Base-by-base conservation (phyloP, 192 early-diverging fungal species). In the Entomortierella lignicola region DNA sequence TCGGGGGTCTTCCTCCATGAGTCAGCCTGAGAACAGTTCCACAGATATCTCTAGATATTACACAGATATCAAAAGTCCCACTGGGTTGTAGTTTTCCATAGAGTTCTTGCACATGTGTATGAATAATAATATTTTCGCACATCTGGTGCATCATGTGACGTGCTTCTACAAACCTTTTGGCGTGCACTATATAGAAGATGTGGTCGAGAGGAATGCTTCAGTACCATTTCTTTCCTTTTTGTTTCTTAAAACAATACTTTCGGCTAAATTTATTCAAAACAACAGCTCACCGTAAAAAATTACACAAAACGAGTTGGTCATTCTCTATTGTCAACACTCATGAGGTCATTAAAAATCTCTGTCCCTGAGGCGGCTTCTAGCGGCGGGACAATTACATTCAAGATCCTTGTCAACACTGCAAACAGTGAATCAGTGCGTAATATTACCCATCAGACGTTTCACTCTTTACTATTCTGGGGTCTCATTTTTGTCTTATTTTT, bases 321-420 rank as follows among this genome's bases (percentile, higher is more conserved):
- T 37, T 10, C 4, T 21, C 27, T 21, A 37, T 8, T 34, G 20
- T 44, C n/a, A 25, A 41, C 5, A 47, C 25, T 37, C 25, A 79
- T 70, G 67, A 69, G 58, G 48, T 29, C 61, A 20, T 47, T 79
- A 20, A 51, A 53, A 53, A 51, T 87, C 3, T 63, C 81, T 29
- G 82, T 87, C 32, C 86, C 86, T 0, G 86, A 87, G 42, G 86
- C 86, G 32, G 86, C 86, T 25, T 83, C 86, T 34, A 75, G 84
- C 42, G 77, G 81, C 25, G 86, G 83, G 26, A 84, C 86, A 23
- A 87, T 87, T 44, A 84, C 85, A 23, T 85, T 87, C 67, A 87
- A 87, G 71, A 80, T 87, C 51, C 71, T 85, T 15, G 54, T 87
- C 23, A 47, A 64, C 41, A 58, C 66, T 6, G 55, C 67, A 23